Conservation (phyloP, 1,284 basidiomycete genomes). For the Cystobasidium slooffiae region DNA sequence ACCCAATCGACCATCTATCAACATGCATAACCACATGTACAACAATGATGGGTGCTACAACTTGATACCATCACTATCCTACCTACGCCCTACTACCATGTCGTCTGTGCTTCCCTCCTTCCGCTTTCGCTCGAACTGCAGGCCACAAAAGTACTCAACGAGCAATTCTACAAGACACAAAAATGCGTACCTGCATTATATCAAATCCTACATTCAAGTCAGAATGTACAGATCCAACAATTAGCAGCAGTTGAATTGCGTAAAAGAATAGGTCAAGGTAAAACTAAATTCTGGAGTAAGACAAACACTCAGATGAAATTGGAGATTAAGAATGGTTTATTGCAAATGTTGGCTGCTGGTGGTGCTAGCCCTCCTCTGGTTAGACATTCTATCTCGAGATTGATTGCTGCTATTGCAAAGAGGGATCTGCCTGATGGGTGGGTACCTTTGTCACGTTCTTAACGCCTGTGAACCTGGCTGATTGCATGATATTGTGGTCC, state of each 20-base stretch:
- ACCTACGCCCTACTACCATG: not conserved
- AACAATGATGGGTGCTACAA: not conserved
- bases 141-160: constrained; percentile 90
- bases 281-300: constrained; percentile 69
- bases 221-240: constrained; percentile 81
- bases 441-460: not conserved
- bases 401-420: constrained; percentile 89
- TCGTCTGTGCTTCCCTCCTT: constrained; percentile 3
- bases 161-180: constrained; percentile 87
- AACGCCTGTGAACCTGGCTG: too few species aligned
- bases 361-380: constrained; percentile 70
- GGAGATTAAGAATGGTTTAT: constrained; percentile 83
- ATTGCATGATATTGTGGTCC: not conserved
- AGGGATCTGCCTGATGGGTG: constrained; percentile 77
- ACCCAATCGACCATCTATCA: constrained; percentile 7
- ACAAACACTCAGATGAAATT: constrained; percentile 58
- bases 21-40: not conserved
- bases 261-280: constrained; percentile 90
- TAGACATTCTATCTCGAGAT: constrained; percentile 85
- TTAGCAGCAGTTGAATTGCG: constrained; percentile 96
- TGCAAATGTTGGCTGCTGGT: constrained; percentile 78
- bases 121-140: constrained; percentile 56
- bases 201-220: constrained; percentile 81
- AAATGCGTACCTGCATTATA: constrained; percentile 89
- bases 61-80: not conserved